Percentiles rank a stretch among this genome's conserved stretches.
Conservation (phyloP, 495 filamentous ascomycete genomes). For the Neurospora tetraspora region DNA sequence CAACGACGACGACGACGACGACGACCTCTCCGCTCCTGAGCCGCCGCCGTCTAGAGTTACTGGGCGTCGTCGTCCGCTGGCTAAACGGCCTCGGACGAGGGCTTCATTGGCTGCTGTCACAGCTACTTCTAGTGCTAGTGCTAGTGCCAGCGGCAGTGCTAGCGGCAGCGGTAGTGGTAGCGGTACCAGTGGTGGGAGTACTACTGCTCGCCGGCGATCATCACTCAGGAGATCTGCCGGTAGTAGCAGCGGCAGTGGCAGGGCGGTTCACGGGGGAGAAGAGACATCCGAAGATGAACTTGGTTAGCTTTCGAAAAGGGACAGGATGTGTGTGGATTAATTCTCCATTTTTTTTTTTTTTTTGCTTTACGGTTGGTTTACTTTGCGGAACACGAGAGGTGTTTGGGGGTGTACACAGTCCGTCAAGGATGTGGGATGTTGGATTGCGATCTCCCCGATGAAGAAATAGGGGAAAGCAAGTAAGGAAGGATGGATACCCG, state of each 20-base stretch:
- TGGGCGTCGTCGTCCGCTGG: not conserved
- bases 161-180: not conserved
- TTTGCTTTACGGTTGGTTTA: not conserved
- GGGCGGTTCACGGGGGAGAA: not conserved
- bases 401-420: not conserved
- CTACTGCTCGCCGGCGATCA: not conserved
- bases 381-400: not conserved
- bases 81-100: not conserved
- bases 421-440: not conserved
- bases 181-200: not conserved
- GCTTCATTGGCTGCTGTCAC: not conserved
- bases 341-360: not conserved
- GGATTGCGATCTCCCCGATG: not conserved
- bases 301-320: not conserved
- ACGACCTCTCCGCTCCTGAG: not conserved
- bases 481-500: not conserved
- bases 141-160: not conserved
- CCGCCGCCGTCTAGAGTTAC: not conserved
- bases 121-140: not conserved
- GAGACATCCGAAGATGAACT: not conserved
- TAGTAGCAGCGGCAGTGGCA: not conserved
- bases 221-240: not conserved
- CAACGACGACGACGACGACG: not conserved
- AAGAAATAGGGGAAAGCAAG: not conserved
- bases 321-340: not conserved